Evolutionary conservation across 192 early-diverging fungal genomes (phyloP), one percentile per base, ranked within the genome.

Genomic region (Rhizoclosmatium globosum): DNA sequence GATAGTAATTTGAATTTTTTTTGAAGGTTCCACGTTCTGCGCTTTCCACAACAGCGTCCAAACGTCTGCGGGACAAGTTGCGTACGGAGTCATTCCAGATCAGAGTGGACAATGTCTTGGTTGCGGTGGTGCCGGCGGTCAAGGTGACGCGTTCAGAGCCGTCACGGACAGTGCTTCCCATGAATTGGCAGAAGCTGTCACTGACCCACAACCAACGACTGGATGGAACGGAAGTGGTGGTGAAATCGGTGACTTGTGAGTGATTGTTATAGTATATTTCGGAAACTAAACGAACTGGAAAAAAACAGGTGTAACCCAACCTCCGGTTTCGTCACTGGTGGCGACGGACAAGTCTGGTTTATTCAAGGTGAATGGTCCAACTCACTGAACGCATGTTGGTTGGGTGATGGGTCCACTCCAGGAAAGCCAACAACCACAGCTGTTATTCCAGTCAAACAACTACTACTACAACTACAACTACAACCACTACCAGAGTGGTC

Each of bases 361-460:
- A 64, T 64, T 64, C 61, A 64, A 64, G 61, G 61, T 9, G 61
- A 64, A 21, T 64, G 61, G 61, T 64, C 61, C 61, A 64, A 64
- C 39, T 17, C 15, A 6, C 21, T 64, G 61, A 39, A 39, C 61
- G 61, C 61, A 38, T 64, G 61, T 23, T 64, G 61, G 61, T 9
- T 38, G 4, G 61, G 61, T 9, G 39, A 64, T 23, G 21, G 61
- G 6, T 38, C 61, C 21, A 64, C 61, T 7, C 61, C 61, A 9
- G 61, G 39, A 38, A 6, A n/a, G 11, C n/a, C 61, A 38, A 39
- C 15, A 9, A 23, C 15, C 9, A 9, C 15, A 38, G 21, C 61
- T 64, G 53, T n/a, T 17, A n/a, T n/a, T n/a, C 53, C 53, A 57
- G 11, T n/a, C n/a, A 64, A 38, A 64, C 61, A 7, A 64, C n/a